These are phyloP conservation scores for Kalmusia sp. DNA, from an alignment of 2,329 filamentous ascomycete species.

Conservation along the genomic window DNA sequence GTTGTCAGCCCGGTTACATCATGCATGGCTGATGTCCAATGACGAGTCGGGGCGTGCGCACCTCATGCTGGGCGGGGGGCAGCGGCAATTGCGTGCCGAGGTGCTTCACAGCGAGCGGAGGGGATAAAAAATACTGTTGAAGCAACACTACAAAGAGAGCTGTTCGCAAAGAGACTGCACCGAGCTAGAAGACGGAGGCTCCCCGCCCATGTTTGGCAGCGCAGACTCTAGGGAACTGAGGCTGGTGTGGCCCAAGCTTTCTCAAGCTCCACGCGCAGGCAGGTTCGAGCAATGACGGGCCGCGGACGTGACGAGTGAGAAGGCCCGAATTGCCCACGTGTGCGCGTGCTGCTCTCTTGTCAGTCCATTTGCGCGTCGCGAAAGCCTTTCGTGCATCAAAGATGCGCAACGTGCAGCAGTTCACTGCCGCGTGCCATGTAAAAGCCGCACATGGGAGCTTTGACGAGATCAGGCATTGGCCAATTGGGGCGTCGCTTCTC, in stretches of 20 bases:
- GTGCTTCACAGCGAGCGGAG: not conserved
- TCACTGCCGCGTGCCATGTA: not conserved
- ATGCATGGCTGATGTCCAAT: not conserved
- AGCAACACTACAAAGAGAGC: not conserved
- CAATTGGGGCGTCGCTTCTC: conserved; percentile 5
- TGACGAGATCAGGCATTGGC: conserved; percentile 8
- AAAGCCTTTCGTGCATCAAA: not conserved
- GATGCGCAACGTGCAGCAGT: conserved; percentile 2
- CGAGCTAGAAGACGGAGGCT: not conserved
- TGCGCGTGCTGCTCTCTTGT: not conserved
- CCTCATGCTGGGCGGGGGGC: conserved; percentile 18
- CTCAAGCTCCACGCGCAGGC: not conserved
- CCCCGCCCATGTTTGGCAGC: conserved; percentile 7
- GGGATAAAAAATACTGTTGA: not conserved
- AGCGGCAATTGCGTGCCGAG: conserved; percentile 3
- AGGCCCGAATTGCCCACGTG: conserved; percentile 3
- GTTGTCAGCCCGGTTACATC: conserved; percentile 27
- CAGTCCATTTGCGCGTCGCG: not conserved
- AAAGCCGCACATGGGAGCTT: conserved; percentile 12
- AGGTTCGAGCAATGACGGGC: not conserved
- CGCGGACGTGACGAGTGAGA: conserved; percentile 4
- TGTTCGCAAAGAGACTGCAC: conserved; percentile 8
- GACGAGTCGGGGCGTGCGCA: conserved; percentile 17
- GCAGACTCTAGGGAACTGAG: conserved; percentile 10
- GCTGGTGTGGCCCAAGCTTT: conserved; percentile 7